phyloP scores from a whole-genome alignment of 202 grass and related monocot genomes.

The Cymbopogon flexuosus region DNA sequence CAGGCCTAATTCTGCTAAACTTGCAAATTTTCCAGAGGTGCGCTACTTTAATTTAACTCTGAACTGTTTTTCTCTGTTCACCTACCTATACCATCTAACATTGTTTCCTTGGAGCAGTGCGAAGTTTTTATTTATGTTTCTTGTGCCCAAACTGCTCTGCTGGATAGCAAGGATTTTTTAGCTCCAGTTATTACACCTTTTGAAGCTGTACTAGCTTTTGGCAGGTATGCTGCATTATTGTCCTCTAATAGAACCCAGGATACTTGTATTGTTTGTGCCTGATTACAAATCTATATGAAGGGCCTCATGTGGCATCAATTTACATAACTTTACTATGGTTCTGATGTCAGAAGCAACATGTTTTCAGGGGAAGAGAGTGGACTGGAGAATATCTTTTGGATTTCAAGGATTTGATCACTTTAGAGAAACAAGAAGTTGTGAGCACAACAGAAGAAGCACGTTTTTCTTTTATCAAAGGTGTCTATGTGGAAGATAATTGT shows the following conservation, averaged over 20 bases:
- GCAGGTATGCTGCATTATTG: conserved; percentile 45
- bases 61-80: not conserved
- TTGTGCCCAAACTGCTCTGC: conserved; percentile 87
- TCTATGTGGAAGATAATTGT: conserved; percentile 56
- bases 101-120: conserved; percentile 42
- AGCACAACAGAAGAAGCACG: conserved; percentile 53
- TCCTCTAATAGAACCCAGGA: not conserved
- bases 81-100: conserved; percentile 13
- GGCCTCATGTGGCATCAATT: conserved; percentile 1
- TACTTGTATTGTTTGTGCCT: not conserved
- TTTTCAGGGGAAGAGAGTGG: conserved; percentile 79
- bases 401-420: conserved; percentile 69
- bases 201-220: conserved; percentile 88
- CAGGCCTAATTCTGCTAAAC: conserved; percentile 78
- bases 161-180: conserved; percentile 97
- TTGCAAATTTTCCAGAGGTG: conserved; percentile 97
- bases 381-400: conserved; percentile 84
- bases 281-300: not conserved
- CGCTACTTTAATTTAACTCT: conserved; percentile 8
- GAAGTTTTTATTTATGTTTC: conserved; percentile 97
- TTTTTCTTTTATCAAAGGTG: conserved; percentile 86
- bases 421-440: conserved; percentile 31
- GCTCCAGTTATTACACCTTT: conserved; percentile 93
- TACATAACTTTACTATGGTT: not conserved
- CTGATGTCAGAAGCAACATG: not conserved